Conservation (phyloP, 768 basidiomycete species). For the Termitomyces bulborhizus region DNA sequence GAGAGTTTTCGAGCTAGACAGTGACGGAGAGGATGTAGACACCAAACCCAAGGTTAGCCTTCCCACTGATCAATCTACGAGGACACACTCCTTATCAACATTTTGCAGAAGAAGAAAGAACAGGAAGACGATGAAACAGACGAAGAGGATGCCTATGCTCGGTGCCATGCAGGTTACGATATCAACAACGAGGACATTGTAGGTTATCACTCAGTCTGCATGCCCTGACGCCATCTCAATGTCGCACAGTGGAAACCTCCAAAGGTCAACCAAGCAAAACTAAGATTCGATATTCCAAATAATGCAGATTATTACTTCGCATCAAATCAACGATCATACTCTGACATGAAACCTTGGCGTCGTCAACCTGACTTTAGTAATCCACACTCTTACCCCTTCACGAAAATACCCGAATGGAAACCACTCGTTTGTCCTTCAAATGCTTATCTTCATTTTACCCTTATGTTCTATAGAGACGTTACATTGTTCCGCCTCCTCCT, state of each 20-base stretch:
- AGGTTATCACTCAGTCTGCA: background rate
- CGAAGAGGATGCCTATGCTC: conserved; percentile 9
- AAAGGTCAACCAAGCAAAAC: conserved; percentile 8
- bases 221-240: background rate
- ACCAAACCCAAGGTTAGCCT: conserved; percentile 9
- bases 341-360: background rate
- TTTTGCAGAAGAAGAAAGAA: conserved; percentile 3
- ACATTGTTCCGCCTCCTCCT: background rate
- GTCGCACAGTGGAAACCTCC: conserved; percentile 13
- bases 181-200: conserved; percentile 20
- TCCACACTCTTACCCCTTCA: background rate
- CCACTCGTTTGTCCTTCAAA: conserved; percentile 1
- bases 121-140: conserved; percentile 7
- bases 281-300: conserved; percentile 8
- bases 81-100: background rate
- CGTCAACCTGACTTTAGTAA: conserved; percentile 9
- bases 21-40: conserved; percentile 12
- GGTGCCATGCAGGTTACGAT: conserved; percentile 18
- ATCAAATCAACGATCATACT: conserved; percentile 6
- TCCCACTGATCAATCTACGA: background rate
- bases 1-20: conserved; percentile 5
- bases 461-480: conserved; percentile 1
- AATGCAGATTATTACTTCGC: conserved; percentile 2
- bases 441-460: background rate
- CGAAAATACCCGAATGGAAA: conserved; percentile 10